These are phyloP conservation scores for Takashimella koratensis DNA, from an alignment of 1,284 basidiomycete species.

Conservation along the genomic window DNA sequence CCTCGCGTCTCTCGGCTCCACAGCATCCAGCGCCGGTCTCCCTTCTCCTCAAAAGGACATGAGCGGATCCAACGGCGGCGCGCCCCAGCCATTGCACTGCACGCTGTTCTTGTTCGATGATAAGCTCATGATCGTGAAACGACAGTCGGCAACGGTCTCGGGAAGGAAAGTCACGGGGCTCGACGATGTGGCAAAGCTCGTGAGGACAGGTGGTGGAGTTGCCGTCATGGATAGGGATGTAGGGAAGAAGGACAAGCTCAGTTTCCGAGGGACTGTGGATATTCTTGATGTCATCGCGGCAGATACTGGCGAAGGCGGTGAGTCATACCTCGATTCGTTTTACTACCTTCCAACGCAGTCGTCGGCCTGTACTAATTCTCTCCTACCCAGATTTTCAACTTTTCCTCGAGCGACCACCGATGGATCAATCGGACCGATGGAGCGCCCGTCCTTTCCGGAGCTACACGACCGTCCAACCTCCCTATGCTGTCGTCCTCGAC, in stretches of 20 bases:
- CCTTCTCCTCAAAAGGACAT: conserved; percentile 6
- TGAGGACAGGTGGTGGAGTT: conserved; percentile 53
- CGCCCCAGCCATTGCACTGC: conserved; percentile 61
- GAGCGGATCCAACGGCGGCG: neutral
- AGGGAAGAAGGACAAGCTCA: conserved; percentile 70
- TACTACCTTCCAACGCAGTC: too few species aligned
- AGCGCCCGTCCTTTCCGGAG: conserved; percentile 73
- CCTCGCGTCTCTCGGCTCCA: conserved; percentile 56
- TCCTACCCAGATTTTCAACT: conserved; percentile 72
- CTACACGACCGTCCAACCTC: conserved; percentile 67
- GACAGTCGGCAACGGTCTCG: conserved; percentile 68
- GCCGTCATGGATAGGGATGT: conserved; percentile 42
- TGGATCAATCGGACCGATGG: conserved; percentile 77
- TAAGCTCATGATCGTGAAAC: conserved; percentile 85
- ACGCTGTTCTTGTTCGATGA: conserved; percentile 94
- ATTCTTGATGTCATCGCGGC: conserved; percentile 77
- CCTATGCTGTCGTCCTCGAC: conserved; percentile 61
- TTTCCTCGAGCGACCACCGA: conserved; percentile 72
- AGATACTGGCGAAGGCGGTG: conserved; percentile 78
- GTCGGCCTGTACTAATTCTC: too few species aligned
- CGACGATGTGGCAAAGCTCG: conserved; percentile 75
- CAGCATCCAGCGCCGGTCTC: conserved; percentile 5
- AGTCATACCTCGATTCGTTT: conserved; percentile 24
- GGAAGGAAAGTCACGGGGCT: conserved; percentile 75
- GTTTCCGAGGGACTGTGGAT: conserved; percentile 81